Evolutionary conservation across 2,329 filamentous ascomycete species (phyloP).

Genomic region (Sordariomycetes sp.): DNA sequence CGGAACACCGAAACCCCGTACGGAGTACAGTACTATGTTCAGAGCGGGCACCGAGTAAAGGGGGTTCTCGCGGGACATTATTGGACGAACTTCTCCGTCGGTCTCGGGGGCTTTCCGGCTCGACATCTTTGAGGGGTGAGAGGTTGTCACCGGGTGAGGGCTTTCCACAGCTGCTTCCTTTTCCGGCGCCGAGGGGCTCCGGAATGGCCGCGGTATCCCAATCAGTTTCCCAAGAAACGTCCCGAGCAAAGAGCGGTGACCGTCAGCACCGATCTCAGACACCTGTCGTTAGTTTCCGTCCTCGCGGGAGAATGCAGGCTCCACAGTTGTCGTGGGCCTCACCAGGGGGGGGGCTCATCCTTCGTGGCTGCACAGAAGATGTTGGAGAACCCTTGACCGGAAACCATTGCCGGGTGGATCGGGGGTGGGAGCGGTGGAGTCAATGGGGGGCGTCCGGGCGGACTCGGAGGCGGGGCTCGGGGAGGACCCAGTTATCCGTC

Average conservation of each 20-base stretch:
- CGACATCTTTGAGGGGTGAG: neutral
- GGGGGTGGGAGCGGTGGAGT: neutral
- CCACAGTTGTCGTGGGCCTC: neutral
- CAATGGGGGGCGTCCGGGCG: conserved; percentile 1
- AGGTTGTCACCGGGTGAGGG: neutral
- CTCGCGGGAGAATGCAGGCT: neutral
- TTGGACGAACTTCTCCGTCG: neutral
- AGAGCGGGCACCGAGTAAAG: neutral
- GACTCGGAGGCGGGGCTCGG: neutral
- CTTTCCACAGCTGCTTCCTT: neutral
- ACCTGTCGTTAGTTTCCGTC: neutral
- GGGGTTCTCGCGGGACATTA: neutral
- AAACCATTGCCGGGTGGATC: neutral
- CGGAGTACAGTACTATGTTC: neutral
- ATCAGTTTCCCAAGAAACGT: neutral
- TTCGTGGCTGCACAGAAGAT: neutral
- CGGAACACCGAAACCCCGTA: neutral
- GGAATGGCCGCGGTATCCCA: neutral
- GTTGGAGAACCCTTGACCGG: neutral
- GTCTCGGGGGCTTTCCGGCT: neutral
- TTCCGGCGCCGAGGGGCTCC: neutral
- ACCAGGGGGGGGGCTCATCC: neutral
- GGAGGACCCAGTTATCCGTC: neutral
- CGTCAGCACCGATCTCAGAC: neutral
- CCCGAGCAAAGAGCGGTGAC: neutral